Evolutionary conservation across 1,139 yeast species (phyloP).

Genomic region (Kodamaea sp.): DNA sequence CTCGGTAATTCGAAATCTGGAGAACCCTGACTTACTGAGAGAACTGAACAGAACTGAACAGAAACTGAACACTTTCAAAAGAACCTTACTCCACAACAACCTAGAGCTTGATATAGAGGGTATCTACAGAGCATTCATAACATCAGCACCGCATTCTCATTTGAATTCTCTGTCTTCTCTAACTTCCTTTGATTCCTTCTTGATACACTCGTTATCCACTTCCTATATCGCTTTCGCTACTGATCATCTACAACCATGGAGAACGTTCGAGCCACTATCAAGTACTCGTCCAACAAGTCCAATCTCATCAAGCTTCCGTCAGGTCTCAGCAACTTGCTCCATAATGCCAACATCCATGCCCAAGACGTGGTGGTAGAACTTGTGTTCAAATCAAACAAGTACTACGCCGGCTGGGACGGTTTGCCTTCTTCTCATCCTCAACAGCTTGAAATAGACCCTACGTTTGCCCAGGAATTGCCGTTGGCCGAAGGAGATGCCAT

Average conservation of each 20-base stretch:
- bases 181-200: too few relatives aligned
- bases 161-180: too few relatives aligned
- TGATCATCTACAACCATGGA: slow-evolving; percentile 30
- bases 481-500: slow-evolving; percentile 47
- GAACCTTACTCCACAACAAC: too few relatives aligned
- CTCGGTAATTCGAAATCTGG: slow-evolving; percentile 8
- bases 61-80: too few relatives aligned
- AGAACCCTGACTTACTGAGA: too few relatives aligned
- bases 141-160: too few relatives aligned
- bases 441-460: slow-evolving; percentile 42
- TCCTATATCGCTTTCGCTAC: too few relatives aligned
- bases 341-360: slow-evolving; percentile 54
- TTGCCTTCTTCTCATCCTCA: slow-evolving; percentile 39
- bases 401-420: slow-evolving; percentile 87
- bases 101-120: too few relatives aligned
- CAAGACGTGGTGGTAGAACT: slow-evolving; percentile 63
- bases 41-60: too few relatives aligned
- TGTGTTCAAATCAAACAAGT: slow-evolving; percentile 26
- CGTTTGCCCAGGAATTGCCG: slow-evolving; percentile 48
- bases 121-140: too few relatives aligned
- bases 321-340: slow-evolving; percentile 47
- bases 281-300: slow-evolving; percentile 42
- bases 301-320: slow-evolving; percentile 64
- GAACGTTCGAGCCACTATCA: slow-evolving; percentile 33
- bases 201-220: too few relatives aligned